These are phyloP conservation scores for Fusarium sp. DNA, from an alignment of 2,329 filamentous ascomycete species.

Conservation along the genomic window DNA sequence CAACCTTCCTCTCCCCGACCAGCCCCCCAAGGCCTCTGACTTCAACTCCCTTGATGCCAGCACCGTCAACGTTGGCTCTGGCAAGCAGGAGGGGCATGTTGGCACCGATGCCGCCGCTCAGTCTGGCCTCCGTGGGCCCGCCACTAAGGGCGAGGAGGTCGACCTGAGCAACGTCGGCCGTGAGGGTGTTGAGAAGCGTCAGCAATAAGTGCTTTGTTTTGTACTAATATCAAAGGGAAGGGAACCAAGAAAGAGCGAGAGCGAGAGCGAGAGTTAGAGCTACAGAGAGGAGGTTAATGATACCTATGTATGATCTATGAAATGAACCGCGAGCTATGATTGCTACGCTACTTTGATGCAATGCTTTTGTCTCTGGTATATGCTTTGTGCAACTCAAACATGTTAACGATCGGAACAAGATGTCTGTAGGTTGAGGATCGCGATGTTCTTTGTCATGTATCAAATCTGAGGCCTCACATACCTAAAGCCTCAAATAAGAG, in stretches of 20 bases:
- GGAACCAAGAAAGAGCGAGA: not conserved
- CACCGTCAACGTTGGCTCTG: slow-evolving; percentile 78
- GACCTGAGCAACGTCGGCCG: slow-evolving; percentile 73
- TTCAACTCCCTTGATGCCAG: slow-evolving; percentile 79
- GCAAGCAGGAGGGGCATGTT: slow-evolving; percentile 65
- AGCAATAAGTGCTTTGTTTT: slow-evolving; percentile 21
- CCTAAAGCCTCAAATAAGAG: not conserved
- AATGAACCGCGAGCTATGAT: slow-evolving; percentile 10
- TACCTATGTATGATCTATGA: slow-evolving; percentile 33
- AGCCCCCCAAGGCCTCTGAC: slow-evolving; percentile 82
- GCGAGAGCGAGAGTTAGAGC: not conserved
- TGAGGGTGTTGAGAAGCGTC: slow-evolving; percentile 59
- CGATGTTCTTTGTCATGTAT: too few species aligned
- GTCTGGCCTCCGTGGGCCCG: slow-evolving; percentile 69
- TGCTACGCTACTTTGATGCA: slow-evolving; percentile 4
- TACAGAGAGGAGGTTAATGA: slow-evolving; percentile 28
- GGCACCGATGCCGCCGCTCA: slow-evolving; percentile 64
- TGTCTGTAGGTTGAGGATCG: too few species aligned
- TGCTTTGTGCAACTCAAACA: too few species aligned
- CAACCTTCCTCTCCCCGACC: slow-evolving; percentile 83
- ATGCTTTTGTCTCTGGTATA: not conserved
- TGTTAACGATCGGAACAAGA: too few species aligned
- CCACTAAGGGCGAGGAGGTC: slow-evolving; percentile 67
- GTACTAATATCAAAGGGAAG: not conserved
- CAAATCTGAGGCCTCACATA: slow-evolving; percentile 27